phyloP scores from a whole-genome alignment of 1,139 yeast genomes.

The Debaryomycetaceae sp. region DNA sequence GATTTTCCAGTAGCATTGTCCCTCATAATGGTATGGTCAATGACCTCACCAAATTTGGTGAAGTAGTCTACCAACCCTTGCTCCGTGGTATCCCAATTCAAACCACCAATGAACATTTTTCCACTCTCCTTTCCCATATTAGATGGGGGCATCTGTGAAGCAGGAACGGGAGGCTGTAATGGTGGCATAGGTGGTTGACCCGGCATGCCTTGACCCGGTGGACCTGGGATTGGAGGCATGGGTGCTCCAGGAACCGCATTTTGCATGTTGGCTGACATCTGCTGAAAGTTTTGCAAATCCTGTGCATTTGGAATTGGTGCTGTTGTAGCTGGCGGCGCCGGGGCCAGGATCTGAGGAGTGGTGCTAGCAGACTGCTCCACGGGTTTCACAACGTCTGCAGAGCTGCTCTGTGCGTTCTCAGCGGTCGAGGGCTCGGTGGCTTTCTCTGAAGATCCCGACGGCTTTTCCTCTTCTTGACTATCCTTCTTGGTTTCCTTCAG shows the following conservation, averaged over 20 bases:
- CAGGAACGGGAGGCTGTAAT: conserved; percentile 14
- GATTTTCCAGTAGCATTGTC: conserved; percentile 88
- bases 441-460: conserved; percentile 5
- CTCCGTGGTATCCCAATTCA: conserved; percentile 98
- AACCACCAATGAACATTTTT: conserved; percentile 97
- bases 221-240: conserved; percentile 6
- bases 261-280: conserved; percentile 4
- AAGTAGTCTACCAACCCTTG: conserved; percentile 78
- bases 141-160: conserved; percentile 26
- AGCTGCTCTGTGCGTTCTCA: neutral
- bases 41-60: conserved; percentile 84
- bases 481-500: conserved; percentile 5
- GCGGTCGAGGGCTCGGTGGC: conserved; percentile 4
- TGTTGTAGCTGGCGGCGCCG: conserved; percentile 4
- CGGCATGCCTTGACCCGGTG: conserved; percentile 1
- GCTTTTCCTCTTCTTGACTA: conserved; percentile 1
- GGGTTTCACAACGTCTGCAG: neutral
- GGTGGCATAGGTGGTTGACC: conserved; percentile 12
- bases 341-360: conserved; percentile 1
- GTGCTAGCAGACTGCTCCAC: neutral
- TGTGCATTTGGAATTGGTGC: conserved; percentile 7
- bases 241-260: conserved; percentile 6
- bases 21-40: conserved; percentile 92
- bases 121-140: conserved; percentile 55
- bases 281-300: conserved; percentile 5